Evolutionary conservation across 2,329 filamentous ascomycete genomes (phyloP), one percentile per base, ranked within the genome.

Genomic region (Exophiala oligosperma): DNA sequence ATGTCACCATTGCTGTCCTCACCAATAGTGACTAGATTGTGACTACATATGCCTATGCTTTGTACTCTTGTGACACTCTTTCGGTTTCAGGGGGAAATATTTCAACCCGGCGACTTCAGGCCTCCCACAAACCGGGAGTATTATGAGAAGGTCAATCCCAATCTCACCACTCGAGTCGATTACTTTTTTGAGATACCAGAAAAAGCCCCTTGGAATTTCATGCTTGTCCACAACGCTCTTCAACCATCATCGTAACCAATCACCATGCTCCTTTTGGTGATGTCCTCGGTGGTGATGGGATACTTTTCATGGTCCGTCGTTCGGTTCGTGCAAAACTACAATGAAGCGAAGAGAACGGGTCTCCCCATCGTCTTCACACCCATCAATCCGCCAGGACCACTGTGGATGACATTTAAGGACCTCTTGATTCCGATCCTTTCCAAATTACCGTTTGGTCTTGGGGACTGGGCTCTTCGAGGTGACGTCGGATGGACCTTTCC

Each of bases 281-380:
- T 47, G 3, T 43, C 41, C 32, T 54, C 56, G 17, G 41, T 59
- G 44, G 28, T 54, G 32, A 26, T 59, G 4, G 54, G 57, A 26
- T 63, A 63, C 43, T 11, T 56, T 14, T 7, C 37, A 4, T 64
- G 62, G 62, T 38, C 56, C 3, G 8, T 64, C 32, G 32, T 55
- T 28, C 49, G 35, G 8, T 43, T 65, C 11, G 23, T 46, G 12
- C 23, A 26, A 37, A 66, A 66, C 38, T 66, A 66, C 53, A n/a
- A 54, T n/a, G 53, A 51, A 49, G 64, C 62, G 8, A 56, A 38
- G 17, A 63, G 57, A 40, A 59, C 60, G 12, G 64, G 64, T 0
- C 48, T 66, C 3, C 62, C 64, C 1, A 63, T 64, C 38, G 8
- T 66, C 14, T 32, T 64, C 47, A 37, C 35, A 14, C 64, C 64